Evolutionary conservation across 75 land plant species (phyloP), one percentile per base, ranked within the genome.

Genomic region (Gnetum montanum): DNA sequence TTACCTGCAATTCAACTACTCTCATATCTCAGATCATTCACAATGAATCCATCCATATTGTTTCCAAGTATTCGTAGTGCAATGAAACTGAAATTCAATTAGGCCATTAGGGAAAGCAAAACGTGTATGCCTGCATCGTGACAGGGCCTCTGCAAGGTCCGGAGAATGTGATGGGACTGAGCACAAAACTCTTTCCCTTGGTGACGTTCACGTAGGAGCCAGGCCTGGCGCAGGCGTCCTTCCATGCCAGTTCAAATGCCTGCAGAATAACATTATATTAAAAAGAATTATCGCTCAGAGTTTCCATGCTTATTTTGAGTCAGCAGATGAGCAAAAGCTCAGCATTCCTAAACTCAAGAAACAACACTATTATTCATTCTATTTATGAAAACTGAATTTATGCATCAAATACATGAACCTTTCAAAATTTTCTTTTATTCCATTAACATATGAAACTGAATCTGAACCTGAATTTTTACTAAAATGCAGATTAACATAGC

Each of bases 231-330:
- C 85, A 81, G 2, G 73, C 73, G 30, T 48, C 50, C 29, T 65
- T 58, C 84, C 84, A 81, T 22, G 84, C 80, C 51, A 54, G 34
- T 25, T 35, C 25, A 49, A 76, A 81, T 26, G 82, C 86, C 86
- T 83, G 59, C n/a, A n/a, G n/a, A n/a, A n/a, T n/a, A 40, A 51
- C n/a, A n/a, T n/a, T n/a, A n/a, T n/a, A n/a, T n/a, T n/a, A n/a
- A n/a, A n/a, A n/a, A n/a, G n/a, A n/a, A n/a, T n/a, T n/a, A n/a
- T n/a, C n/a, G n/a, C n/a, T n/a, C n/a, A n/a, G n/a, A n/a, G n/a
- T n/a, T n/a, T n/a, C n/a, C n/a, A n/a, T n/a, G n/a, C n/a, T n/a
- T n/a, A n/a, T n/a, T n/a, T n/a, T n/a, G n/a, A n/a, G n/a, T n/a
- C n/a, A n/a, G n/a, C n/a, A n/a, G n/a, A n/a, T n/a, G n/a, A n/a